phyloP scores from a whole-genome alignment of 179 eudicot species.

The Drosera spatulata region DNA sequence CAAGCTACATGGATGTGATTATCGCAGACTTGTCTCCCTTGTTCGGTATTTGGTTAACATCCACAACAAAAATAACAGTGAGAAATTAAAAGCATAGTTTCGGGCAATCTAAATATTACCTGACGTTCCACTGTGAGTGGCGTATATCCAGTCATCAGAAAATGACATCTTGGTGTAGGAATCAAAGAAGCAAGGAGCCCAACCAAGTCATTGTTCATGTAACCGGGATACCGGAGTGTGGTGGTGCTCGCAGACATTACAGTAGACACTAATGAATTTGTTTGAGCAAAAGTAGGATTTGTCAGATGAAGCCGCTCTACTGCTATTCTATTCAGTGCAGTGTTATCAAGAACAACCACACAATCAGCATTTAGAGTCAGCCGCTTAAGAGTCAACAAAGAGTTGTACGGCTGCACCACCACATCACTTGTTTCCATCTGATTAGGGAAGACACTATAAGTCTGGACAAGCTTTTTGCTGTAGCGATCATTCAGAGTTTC shows the following conservation, averaged over 20 bases:
- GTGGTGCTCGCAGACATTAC: conserved; percentile 99
- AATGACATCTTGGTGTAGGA: conserved; percentile 99
- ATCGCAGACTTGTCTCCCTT: too few species aligned
- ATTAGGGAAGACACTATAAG: conserved; percentile 96
- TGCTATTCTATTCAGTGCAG: conserved; percentile 96
- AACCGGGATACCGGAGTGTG: conserved; percentile 96
- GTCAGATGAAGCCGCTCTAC: conserved; percentile 85
- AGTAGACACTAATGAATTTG: conserved; percentile 94
- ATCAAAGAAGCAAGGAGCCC: conserved; percentile 99
- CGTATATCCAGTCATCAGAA: conserved; percentile 98
- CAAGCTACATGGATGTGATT: too few species aligned
- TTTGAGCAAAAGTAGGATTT: conserved; percentile 91
- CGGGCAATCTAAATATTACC: conserved; percentile 25
- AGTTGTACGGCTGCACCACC: conserved; percentile 98
- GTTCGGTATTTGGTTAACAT: too few species aligned
- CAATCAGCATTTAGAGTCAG: conserved; percentile 97
- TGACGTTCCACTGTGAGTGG: conserved; percentile 97
- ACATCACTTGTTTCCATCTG: conserved; percentile 95
- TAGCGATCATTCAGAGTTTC: conserved; percentile 97
- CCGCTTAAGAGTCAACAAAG: conserved; percentile 91
- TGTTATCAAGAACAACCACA: conserved; percentile 97
- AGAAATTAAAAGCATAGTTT: background rate
- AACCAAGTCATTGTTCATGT: conserved; percentile 99
- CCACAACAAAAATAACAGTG: too few species aligned
- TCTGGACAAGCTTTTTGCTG: conserved; percentile 94